These are phyloP conservation scores for Dendrobium chrysotoxum DNA, from an alignment of 106 monocot genomes.

Conservation along the genomic window DNA sequence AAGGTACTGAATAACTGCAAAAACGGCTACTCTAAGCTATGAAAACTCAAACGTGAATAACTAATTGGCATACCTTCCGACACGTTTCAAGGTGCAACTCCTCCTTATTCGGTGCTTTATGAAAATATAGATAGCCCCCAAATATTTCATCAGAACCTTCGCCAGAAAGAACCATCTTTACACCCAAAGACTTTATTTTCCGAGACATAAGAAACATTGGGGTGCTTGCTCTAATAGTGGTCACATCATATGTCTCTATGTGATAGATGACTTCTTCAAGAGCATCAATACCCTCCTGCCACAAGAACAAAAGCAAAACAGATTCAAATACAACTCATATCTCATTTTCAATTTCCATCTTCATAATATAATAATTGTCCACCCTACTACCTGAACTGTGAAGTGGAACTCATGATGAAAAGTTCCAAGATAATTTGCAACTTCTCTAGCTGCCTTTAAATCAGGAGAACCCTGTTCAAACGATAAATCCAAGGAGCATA, in stretches of 20 bases:
- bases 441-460: slow-evolving; percentile 61
- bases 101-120: slow-evolving; percentile 70
- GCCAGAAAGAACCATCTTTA: slow-evolving; percentile 73
- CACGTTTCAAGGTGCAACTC: slow-evolving; percentile 67
- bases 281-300: slow-evolving; percentile 64
- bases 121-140: slow-evolving; percentile 69
- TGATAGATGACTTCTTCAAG: slow-evolving; percentile 67
- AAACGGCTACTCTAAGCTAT: not conserved
- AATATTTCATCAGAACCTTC: slow-evolving; percentile 69
- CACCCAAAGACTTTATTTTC: slow-evolving; percentile 63
- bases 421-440: slow-evolving; percentile 61
- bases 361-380: not conserved
- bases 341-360: not conserved
- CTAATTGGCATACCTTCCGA: slow-evolving; percentile 36
- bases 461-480: slow-evolving; percentile 56
- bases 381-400: slow-evolving; percentile 59
- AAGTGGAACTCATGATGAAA: slow-evolving; percentile 60
- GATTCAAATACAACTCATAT: not conserved
- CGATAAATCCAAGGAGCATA: not conserved
- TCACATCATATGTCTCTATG: slow-evolving; percentile 63
- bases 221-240: slow-evolving; percentile 61
- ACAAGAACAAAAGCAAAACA: not conserved
- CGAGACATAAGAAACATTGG: slow-evolving; percentile 71
- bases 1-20: not conserved
- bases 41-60: not conserved